Evolutionary conservation across 192 early-diverging fungal species (phyloP).

Genomic region (Entophlyctis luteolus): DNA sequence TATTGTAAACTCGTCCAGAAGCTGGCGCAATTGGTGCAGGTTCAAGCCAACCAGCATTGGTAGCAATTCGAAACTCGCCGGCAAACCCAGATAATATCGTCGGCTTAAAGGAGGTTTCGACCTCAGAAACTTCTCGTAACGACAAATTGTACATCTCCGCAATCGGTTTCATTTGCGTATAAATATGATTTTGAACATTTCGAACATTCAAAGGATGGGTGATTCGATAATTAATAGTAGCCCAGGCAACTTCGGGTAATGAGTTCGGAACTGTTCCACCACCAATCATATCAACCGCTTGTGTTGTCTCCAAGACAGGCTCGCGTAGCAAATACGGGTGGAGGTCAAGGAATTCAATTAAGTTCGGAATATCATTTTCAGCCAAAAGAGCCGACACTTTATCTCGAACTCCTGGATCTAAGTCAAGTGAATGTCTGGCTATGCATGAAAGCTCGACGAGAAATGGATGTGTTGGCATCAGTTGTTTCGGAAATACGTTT

Average conservation of each 20-base stretch:
- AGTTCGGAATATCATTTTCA: slow-evolving; percentile 5
- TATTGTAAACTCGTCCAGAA: slow-evolving; percentile 12
- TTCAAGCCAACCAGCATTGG: slow-evolving; percentile 19
- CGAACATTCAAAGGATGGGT: background rate
- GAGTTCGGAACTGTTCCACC: slow-evolving; percentile 48
- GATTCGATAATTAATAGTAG: slow-evolving; percentile 40
- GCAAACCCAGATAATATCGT: background rate
- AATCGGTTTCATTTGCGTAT: background rate
- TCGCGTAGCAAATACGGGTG: background rate
- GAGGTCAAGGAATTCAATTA: slow-evolving; percentile 9
- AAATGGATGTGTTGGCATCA: slow-evolving; percentile 28
- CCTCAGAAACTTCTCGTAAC: background rate
- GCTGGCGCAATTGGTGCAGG: slow-evolving; percentile 29
- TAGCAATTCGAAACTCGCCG: background rate
- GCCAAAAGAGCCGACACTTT: slow-evolving; percentile 20
- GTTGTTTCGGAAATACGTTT: slow-evolving; percentile 6
- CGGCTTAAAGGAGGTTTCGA: background rate
- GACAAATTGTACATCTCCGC: no score
- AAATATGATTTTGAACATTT: slow-evolving; percentile 2
- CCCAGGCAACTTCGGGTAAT: slow-evolving; percentile 31
- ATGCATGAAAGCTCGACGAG: slow-evolving; percentile 22
- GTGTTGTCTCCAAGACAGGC: slow-evolving; percentile 30
- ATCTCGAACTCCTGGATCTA: no score
- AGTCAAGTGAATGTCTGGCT: slow-evolving; percentile 21
- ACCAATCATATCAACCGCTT: slow-evolving; percentile 43